Conservation (phyloP, 164 flowering plant species). For the Nelumbo lutea region DNA sequence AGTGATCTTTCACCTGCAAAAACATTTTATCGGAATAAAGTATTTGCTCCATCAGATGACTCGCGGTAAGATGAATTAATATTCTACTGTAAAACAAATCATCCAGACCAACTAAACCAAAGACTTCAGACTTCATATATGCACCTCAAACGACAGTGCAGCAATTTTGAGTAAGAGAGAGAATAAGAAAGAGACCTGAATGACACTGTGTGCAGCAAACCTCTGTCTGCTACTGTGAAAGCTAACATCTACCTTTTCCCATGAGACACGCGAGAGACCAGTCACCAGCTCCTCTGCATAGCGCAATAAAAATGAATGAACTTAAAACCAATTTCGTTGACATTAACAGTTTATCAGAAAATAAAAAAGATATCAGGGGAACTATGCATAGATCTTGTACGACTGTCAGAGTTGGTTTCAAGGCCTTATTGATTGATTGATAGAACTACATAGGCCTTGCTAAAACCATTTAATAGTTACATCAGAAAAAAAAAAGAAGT, state of each 20-base stretch:
- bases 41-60: background rate
- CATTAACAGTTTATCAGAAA: background rate
- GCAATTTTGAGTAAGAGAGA: background rate
- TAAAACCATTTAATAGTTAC: too few relatives aligned
- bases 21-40: background rate
- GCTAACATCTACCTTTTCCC: conserved; percentile 98
- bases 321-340: background rate
- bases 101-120: too few relatives aligned
- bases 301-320: conserved; percentile 5
- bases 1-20: conserved; percentile 68
- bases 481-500: too few relatives aligned
- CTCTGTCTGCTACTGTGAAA: conserved; percentile 67
- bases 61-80: too few relatives aligned
- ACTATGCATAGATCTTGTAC: too few relatives aligned
- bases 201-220: conserved; percentile 89
- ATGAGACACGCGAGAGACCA: conserved; percentile 73
- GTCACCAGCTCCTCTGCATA: conserved; percentile 63
- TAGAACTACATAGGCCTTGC: too few relatives aligned
- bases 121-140: too few relatives aligned
- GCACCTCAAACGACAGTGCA: too few relatives aligned
- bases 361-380: too few relatives aligned
- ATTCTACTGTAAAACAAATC: too few relatives aligned
- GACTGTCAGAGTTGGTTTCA: too few relatives aligned
- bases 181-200: conserved; percentile 58
- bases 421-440: too few relatives aligned